Conservation (phyloP, 768 basidiomycete species). For the Ramaria sp. region DNA sequence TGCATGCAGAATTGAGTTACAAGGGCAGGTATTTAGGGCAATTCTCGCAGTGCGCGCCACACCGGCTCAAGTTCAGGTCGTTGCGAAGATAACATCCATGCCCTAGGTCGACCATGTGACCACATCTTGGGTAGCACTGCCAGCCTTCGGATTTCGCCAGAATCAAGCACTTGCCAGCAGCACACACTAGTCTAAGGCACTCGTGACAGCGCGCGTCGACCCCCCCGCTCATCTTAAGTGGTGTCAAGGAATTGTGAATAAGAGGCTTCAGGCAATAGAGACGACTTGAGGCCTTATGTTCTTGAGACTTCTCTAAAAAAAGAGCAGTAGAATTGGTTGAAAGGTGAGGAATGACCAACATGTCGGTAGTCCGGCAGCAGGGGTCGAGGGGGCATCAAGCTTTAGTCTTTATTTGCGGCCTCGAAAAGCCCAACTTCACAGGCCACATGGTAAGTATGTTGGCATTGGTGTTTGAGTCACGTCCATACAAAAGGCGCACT, state of each 20-base stretch:
- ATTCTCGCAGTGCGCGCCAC: conserved; percentile 35
- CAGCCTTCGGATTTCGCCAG: conserved; percentile 37
- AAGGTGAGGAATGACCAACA: conserved; percentile 21
- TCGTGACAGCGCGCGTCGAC: not conserved
- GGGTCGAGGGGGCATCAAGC: conserved; percentile 40
- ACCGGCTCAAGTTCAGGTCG: conserved; percentile 42
- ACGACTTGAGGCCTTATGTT: conserved; percentile 37
- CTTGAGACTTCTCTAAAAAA: conserved; percentile 33
- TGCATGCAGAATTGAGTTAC: conserved; percentile 18
- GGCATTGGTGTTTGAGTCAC: conserved; percentile 21
- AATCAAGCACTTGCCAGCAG: conserved; percentile 22
- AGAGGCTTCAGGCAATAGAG: conserved; percentile 38
- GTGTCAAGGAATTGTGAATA: conserved; percentile 48
- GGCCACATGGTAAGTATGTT: conserved; percentile 35
- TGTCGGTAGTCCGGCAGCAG: conserved; percentile 34
- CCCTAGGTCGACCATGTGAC: conserved; percentile 42
- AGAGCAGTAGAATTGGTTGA: conserved; percentile 11
- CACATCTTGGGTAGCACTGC: conserved; percentile 57
- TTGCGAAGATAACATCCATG: conserved; percentile 46
- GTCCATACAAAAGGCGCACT: conserved; percentile 36
- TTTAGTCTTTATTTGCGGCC: conserved; percentile 36
- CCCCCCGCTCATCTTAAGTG: conserved; percentile 6
- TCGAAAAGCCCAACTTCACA: conserved; percentile 34
- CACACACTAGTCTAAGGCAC: not conserved
- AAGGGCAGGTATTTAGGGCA: conserved; percentile 30